Evolutionary conservation across 495 filamentous ascomycete species (phyloP).

Genomic region (Sabuloglossum arenarium): DNA sequence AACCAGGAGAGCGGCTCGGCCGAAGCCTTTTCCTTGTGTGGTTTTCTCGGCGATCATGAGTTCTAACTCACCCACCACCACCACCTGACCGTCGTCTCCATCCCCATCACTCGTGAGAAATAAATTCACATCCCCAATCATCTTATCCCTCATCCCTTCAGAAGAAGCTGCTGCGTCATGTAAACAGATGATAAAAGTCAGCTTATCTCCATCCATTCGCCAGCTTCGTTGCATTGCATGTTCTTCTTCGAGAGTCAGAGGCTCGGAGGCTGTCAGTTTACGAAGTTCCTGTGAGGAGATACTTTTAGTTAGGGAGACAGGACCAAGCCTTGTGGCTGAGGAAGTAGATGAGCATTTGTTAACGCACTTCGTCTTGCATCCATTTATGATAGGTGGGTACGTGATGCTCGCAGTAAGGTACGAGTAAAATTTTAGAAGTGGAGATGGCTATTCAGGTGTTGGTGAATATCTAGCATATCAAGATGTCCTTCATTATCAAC

Average conservation of each 20-base stretch:
- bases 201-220: conserved; percentile 52
- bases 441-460: conserved; percentile 34
- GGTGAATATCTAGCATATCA: not conserved
- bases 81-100: conserved; percentile 8
- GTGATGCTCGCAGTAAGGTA: conserved; percentile 68
- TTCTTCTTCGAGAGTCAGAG: conserved; percentile 55
- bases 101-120: conserved; percentile 38
- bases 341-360: not conserved
- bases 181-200: conserved; percentile 52
- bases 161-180: conserved; percentile 9
- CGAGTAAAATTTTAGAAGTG: conserved; percentile 43
- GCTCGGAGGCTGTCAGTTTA: conserved; percentile 66
- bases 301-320: not conserved
- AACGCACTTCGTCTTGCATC: conserved; percentile 66
- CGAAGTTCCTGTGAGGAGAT: conserved; percentile 40
- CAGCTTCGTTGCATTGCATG: conserved; percentile 69
- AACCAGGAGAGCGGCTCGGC: conserved; percentile 37
- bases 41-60: conserved; percentile 58
- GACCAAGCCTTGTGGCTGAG: not conserved
- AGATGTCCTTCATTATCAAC: not conserved
- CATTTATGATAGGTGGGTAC: conserved; percentile 67
- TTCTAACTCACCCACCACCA: conserved; percentile 53
- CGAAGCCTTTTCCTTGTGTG: conserved; percentile 41
- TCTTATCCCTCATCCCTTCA: conserved; percentile 30
- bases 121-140: conserved; percentile 78